phyloP scores from a whole-genome alignment of 176 grass and related monocot species.

The Rhynchospora breviuscula region DNA sequence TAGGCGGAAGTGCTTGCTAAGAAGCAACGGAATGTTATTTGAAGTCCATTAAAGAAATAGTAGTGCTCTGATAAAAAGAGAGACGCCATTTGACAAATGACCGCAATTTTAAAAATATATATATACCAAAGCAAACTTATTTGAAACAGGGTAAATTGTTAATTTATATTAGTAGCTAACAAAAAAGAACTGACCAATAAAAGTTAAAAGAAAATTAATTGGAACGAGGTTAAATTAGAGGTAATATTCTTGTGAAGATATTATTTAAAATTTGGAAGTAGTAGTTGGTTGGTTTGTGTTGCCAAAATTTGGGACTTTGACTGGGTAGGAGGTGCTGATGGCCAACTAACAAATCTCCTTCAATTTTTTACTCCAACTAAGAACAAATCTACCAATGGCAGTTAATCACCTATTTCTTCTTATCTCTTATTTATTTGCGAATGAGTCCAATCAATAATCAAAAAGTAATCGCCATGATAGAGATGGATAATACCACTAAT shows the following conservation, averaged over 20 bases:
- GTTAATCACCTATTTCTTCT: neutral
- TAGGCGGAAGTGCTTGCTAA: neutral
- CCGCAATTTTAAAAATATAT: neutral
- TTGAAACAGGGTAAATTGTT: neutral
- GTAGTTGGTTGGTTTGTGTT: slow-evolving; percentile 15
- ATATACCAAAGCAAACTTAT: neutral
- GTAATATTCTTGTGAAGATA: neutral
- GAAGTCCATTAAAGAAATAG: neutral
- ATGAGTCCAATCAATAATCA: neutral
- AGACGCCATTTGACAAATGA: neutral
- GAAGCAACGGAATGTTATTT: neutral
- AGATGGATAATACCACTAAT: neutral
- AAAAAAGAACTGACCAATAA: neutral
- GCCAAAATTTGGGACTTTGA: slow-evolving; percentile 8
- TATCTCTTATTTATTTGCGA: neutral
- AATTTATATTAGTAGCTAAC: neutral
- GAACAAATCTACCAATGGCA: neutral
- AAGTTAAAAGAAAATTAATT: neutral
- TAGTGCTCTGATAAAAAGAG: neutral
- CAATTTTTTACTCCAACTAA: neutral
- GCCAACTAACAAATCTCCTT: slow-evolving; percentile 14
- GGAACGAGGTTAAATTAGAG: neutral
- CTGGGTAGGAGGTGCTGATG: slow-evolving; percentile 15
- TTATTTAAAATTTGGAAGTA: neutral
- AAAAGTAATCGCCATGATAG: neutral